Evolutionary conservation across 2,329 filamentous ascomycete species (phyloP).

Genomic region (Fusarium marasasianum): DNA sequence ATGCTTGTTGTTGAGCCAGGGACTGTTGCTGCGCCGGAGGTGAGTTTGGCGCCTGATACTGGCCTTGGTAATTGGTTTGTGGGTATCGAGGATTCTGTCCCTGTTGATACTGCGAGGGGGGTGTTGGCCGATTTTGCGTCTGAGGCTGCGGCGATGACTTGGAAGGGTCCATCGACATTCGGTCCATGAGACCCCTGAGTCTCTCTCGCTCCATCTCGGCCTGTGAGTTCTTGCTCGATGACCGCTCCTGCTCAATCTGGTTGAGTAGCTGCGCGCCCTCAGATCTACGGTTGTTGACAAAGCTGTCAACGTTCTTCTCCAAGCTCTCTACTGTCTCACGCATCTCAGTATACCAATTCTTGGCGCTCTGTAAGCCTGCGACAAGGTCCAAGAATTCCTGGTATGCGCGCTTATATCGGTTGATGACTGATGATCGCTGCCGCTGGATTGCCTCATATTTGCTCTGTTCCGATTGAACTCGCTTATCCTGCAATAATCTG

Average conservation of each 20-base stretch:
- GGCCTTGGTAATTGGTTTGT: conserved; percentile 62
- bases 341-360: conserved; percentile 96
- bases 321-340: conserved; percentile 91
- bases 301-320: conserved; percentile 94
- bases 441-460: conserved; percentile 92
- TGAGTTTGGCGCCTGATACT: conserved; percentile 64
- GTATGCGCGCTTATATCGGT: conserved; percentile 89
- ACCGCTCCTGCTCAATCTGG: conserved; percentile 84
- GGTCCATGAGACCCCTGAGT: conserved; percentile 89
- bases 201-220: conserved; percentile 90
- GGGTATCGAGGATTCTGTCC: conserved; percentile 60
- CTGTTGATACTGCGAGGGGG: conserved; percentile 28
- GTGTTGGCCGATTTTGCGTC: conserved; percentile 41
- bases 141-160: conserved; percentile 53
- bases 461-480: conserved; percentile 91
- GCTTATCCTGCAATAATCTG: conserved; percentile 88
- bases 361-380: conserved; percentile 85
- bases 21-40: conserved; percentile 57
- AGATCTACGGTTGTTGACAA: conserved; percentile 91
- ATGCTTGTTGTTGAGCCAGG: conserved; percentile 54
- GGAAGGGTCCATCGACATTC: conserved; percentile 85
- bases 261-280: conserved; percentile 91
- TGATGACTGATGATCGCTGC: conserved; percentile 82
- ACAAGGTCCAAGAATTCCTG: conserved; percentile 92
- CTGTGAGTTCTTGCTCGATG: conserved; percentile 64